Evolutionary conservation across 1,284 basidiomycete species (phyloP).

Genomic region (Puccinia hordei): DNA sequence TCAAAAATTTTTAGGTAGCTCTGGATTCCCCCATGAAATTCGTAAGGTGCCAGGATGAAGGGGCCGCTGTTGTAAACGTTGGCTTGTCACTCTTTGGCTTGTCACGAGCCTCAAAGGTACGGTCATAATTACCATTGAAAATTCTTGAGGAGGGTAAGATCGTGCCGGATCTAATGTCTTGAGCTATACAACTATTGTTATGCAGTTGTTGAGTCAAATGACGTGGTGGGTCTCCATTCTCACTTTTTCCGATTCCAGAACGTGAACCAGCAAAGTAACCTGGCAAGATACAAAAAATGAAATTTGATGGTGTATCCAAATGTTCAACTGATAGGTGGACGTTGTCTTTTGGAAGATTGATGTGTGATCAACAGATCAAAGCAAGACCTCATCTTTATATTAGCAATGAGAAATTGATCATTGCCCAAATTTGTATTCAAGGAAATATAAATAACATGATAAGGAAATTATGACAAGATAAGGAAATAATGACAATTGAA

Average conservation of each 20-base stretch:
- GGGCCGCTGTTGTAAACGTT: too few relatives aligned
- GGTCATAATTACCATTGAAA: not conserved
- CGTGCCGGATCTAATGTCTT: not conserved
- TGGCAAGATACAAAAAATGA: not conserved
- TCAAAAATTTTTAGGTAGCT: not conserved
- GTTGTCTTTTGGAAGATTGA: too few relatives aligned
- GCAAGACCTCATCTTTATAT: too few relatives aligned
- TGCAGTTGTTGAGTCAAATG: conserved; percentile 13
- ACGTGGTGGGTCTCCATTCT: not conserved
- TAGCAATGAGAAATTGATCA: too few relatives aligned
- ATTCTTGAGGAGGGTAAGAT: not conserved
- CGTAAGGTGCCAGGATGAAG: not conserved
- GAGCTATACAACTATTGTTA: not conserved
- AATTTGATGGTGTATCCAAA: not conserved
- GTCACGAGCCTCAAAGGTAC: not conserved
- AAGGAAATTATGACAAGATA: too few relatives aligned
- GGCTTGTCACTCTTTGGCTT: too few relatives aligned
- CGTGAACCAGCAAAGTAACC: too few relatives aligned
- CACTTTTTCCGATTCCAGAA: not conserved
- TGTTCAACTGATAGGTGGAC: too few relatives aligned
- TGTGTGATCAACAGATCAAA: too few relatives aligned
- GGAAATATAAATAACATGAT: too few relatives aligned
- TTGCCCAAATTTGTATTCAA: too few relatives aligned
- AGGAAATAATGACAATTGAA: too few relatives aligned
- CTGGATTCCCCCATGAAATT: conserved; percentile 13